phyloP scores from a whole-genome alignment of 768 basidiomycete species.

The Pisolithus sp. region DNA sequence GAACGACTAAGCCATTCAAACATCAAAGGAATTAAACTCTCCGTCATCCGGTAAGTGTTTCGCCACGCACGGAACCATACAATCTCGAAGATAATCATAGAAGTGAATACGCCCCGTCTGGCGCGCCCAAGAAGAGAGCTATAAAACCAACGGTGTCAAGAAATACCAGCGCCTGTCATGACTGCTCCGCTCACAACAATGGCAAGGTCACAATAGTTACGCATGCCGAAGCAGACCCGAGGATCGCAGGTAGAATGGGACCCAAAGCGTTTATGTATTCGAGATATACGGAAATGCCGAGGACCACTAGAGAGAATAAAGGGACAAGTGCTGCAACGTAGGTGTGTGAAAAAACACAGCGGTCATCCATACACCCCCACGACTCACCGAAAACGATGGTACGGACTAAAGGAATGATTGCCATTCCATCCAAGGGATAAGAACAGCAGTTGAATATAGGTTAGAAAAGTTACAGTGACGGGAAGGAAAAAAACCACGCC shows the following conservation, averaged over 20 bases:
- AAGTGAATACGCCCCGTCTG: constrained; percentile 10
- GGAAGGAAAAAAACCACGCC: background rate
- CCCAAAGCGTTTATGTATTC: constrained; percentile 1
- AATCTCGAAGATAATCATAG: constrained; percentile 20
- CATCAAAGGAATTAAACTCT: constrained; percentile 1
- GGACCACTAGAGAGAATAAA: constrained; percentile 11
- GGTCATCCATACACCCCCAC: background rate
- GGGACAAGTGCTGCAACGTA: constrained; percentile 8
- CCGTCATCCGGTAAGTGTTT: too few relatives aligned
- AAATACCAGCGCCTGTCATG: background rate
- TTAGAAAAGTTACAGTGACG: background rate
- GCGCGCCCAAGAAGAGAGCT: constrained; percentile 12
- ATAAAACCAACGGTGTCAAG: background rate
- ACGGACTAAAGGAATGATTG: constrained; percentile 21
- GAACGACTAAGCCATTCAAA: constrained; percentile 6
- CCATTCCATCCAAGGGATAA: constrained; percentile 9
- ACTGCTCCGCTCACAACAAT: constrained; percentile 14
- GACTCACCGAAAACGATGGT: constrained; percentile 17
- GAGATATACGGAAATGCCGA: constrained; percentile 19
- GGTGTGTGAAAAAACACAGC: background rate
- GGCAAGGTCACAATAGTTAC: constrained; percentile 19
- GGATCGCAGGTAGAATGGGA: constrained; percentile 8
- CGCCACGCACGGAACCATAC: constrained; percentile 20
- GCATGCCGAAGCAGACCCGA: constrained; percentile 10
- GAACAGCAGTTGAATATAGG: background rate